Base-by-base conservation (phyloP, 345 rosid species). In the Excoecaria agallocha region DNA sequence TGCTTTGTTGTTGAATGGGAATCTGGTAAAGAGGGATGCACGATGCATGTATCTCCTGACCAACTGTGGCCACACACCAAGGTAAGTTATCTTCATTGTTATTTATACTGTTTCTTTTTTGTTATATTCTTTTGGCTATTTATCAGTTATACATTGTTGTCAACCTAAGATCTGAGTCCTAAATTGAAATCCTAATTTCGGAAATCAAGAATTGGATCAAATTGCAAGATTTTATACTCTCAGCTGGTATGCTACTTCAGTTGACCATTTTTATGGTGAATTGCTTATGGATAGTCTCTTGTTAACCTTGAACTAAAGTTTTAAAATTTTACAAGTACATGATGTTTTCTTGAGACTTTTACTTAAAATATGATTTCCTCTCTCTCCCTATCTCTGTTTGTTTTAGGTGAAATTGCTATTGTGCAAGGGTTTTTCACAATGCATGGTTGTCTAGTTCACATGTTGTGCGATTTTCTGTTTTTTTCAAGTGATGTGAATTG, bases 1-100 rank as follows among this genome's bases (percentile, higher is more conserved):
- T 96, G 98, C 60, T 93, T 96, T 85, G 97, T 93, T 83, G 98
- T 96, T 64, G 98, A 96, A 81, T 96, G 99, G 99, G 98, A 93
- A 83, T 85, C 96, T 12, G 93, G 91, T 79, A 96, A 87, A 84
- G 95, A 96, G 77, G 98, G 96, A 77, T 96, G 99, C 85, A 96
- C 99, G 51, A 91, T 93, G 98, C 99, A 91, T 82, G 99, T 96
- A 83, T 91, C 98, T 74, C 99, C 99, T 11, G 98, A 96, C 71
- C 98, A 93, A 83, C 94, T 87, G 73, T 96, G 99, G 99, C 99
- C 98, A 25, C 99, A 96, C 78, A 96, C 99, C 5, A 93, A 93
- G 95, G 99, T 74, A 35, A 68, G 50, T 66, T 63, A 43, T 64
- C 50, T 38, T 56, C 13, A 12, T 41, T 19, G 58, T 24, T 43